These are phyloP conservation scores for Volvox carteri DNA, from an alignment of 163 green algal genomes.

Conservation along the genomic window DNA sequence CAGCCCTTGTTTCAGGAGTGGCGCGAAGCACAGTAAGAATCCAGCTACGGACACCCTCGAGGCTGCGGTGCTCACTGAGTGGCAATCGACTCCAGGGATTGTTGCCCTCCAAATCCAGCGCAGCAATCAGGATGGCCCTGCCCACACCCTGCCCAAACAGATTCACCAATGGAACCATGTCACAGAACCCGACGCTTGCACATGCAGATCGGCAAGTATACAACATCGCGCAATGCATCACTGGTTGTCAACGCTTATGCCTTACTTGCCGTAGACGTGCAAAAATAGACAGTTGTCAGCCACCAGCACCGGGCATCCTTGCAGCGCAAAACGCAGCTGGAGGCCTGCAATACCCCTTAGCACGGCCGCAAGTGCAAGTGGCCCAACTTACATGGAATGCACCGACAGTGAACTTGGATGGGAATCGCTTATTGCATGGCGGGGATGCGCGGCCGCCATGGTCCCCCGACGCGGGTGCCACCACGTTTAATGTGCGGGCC, in stretches of 20 bases:
- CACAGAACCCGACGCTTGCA: too few relatives aligned
- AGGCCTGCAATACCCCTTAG: not conserved
- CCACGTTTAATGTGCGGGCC: constrained; percentile 52
- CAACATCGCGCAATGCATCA: too few relatives aligned
- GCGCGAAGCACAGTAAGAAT: constrained; percentile 49
- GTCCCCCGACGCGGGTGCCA: constrained; percentile 55
- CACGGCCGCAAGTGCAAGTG: not conserved
- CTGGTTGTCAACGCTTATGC: too few relatives aligned
- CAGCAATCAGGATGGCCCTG: constrained; percentile 61
- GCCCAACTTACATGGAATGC: constrained; percentile 51
- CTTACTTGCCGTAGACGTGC: too few relatives aligned
- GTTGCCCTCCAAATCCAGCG: constrained; percentile 65
- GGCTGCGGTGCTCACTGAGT: constrained; percentile 62
- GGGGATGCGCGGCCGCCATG: constrained; percentile 60
- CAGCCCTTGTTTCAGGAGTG: constrained; percentile 26
- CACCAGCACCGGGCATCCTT: not conserved
- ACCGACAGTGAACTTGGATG: constrained; percentile 54
- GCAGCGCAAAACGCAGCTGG: not conserved
- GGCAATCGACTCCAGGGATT: constrained; percentile 74
- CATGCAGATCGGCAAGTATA: too few relatives aligned
- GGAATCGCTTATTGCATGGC: constrained; percentile 53
- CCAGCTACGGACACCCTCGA: constrained; percentile 63
- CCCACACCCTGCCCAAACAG: constrained; percentile 51
- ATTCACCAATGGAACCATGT: not conserved
- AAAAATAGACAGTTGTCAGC: too few relatives aligned